Evolutionary conservation across 1,139 yeast genomes (phyloP).

Genomic region (Protomyces arabidopsidicola): DNA sequence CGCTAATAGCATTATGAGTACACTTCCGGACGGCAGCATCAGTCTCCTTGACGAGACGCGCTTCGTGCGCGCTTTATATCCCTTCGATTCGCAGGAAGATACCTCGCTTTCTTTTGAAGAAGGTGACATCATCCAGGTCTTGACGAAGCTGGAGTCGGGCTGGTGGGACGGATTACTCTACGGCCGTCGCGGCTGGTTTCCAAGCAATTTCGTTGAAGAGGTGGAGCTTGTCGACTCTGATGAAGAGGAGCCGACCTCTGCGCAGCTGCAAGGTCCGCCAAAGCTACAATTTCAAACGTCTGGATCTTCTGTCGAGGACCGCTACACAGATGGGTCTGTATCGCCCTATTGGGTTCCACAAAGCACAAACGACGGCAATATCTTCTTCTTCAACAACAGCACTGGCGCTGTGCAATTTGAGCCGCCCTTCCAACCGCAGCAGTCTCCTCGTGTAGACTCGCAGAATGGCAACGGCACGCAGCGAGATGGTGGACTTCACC

Average conservation of each 20-base stretch:
- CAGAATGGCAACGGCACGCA: background rate
- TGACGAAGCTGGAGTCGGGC: slow-evolving; percentile 47
- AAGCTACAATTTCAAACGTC: background rate
- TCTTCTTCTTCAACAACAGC: slow-evolving; percentile 62
- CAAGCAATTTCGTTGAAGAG: slow-evolving; percentile 38
- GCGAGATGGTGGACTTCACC: background rate
- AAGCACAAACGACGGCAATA: slow-evolving; percentile 58
- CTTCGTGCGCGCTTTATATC: slow-evolving; percentile 63
- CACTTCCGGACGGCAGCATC: background rate
- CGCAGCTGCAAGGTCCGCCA: background rate
- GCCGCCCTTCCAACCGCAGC: slow-evolving; percentile 46
- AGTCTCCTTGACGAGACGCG: background rate
- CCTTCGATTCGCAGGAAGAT: slow-evolving; percentile 67
- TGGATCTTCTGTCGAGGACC: background rate
- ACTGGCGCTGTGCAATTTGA: slow-evolving; percentile 80
- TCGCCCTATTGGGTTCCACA: slow-evolving; percentile 43
- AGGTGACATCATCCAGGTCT: slow-evolving; percentile 59
- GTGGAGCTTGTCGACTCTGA: slow-evolving; percentile 39
- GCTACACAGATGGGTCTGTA: slow-evolving; percentile 37
- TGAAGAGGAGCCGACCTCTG: slow-evolving; percentile 36
- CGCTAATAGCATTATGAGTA: too few relatives aligned
- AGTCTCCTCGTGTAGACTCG: background rate
- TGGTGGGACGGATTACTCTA: slow-evolving; percentile 42
- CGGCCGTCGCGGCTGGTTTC: slow-evolving; percentile 41
- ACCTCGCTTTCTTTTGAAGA: slow-evolving; percentile 67